Base-by-base conservation (phyloP, 75 land plant genomes). In the Pinus taeda region DNA sequence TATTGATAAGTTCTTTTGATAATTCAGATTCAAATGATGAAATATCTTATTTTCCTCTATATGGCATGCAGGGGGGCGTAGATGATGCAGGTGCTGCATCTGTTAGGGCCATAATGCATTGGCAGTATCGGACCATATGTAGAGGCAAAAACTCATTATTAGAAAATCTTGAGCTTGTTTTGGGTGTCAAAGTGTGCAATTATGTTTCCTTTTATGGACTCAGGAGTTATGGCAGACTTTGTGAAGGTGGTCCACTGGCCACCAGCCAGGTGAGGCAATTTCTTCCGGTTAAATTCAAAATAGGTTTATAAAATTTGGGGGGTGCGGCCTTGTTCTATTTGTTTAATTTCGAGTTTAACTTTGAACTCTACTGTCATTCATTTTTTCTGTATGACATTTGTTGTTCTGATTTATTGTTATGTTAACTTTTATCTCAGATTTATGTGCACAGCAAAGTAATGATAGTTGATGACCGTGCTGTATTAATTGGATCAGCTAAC, bases 41-140 rank as follows among this genome's bases (percentile, higher is more conserved):
- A 59, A 22, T 3, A 57, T 73, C 24, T 49, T 9, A 60, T 60
- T 65, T 20, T 33, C 53, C 58, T 26, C 15, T 42, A 39, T 60
- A 58, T 57, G 74, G 73, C 3, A 22, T 63, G 15, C 82, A 93
- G 92, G 99, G 99, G 8, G 98, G 99, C 22, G 65, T 97, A 30
- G 99, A 97, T 87, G 99, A 97, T 87, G 85, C 81, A 60, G 99
- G 99, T 80, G 99, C 99, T 49, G 99, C 99, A 73, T 95, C 99
- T 69, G 98, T 97, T 20, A 88, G 99, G 75, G 95, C 99, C 39
- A 92, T 94, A 62, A 86, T 97, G 93, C 99, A 97, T 76, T 97
- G 99, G 99, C 99, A 97, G 77, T 94, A 97, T 77, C 87, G 99
- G 53, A 91, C 99, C 15, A 97, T 97, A 60, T 89, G 90, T 70